These are phyloP conservation scores for Reutealis trisperma DNA, from an alignment of 345 rosid genomes.

Conservation along the genomic window DNA sequence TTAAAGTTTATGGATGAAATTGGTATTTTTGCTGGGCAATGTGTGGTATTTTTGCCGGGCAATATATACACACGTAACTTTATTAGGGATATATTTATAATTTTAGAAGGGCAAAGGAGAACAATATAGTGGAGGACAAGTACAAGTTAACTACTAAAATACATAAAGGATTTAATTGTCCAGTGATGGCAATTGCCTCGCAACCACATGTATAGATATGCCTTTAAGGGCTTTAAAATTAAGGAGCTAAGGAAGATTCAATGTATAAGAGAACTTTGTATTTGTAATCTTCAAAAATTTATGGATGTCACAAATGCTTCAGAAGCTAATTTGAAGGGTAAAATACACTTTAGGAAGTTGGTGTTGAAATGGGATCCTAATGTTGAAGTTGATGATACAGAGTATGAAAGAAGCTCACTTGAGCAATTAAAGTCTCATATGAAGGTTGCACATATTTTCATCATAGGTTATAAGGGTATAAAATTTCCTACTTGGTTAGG, in stretches of 20 bases:
- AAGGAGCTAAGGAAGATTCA: constrained; percentile 3
- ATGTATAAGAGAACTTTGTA: not conserved
- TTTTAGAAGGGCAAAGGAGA: too few relatives aligned
- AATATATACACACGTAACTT: too few relatives aligned
- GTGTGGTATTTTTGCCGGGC: too few relatives aligned
- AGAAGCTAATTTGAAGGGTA: constrained; percentile 1
- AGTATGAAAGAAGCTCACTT: not conserved
- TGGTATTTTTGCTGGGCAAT: too few relatives aligned
- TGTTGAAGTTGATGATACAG: not conserved
- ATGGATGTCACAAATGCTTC: not conserved
- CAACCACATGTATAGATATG: too few relatives aligned
- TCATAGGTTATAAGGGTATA: not conserved
- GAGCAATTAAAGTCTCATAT: constrained; percentile 4
- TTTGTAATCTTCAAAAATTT: constrained; percentile 3
- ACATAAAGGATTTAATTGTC: too few relatives aligned
- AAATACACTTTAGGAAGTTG: not conserved
- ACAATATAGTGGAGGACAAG: too few relatives aligned
- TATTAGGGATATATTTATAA: too few relatives aligned
- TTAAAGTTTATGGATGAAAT: too few relatives aligned
- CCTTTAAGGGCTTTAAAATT: not conserved
- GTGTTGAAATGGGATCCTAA: not conserved
- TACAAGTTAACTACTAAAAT: too few relatives aligned
- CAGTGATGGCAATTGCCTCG: too few relatives aligned
- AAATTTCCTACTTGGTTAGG: constrained; percentile 11
- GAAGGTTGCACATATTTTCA: not conserved